Conservation (phyloP, 179 eudicot species). For the Sideroxylon spinosum region DNA sequence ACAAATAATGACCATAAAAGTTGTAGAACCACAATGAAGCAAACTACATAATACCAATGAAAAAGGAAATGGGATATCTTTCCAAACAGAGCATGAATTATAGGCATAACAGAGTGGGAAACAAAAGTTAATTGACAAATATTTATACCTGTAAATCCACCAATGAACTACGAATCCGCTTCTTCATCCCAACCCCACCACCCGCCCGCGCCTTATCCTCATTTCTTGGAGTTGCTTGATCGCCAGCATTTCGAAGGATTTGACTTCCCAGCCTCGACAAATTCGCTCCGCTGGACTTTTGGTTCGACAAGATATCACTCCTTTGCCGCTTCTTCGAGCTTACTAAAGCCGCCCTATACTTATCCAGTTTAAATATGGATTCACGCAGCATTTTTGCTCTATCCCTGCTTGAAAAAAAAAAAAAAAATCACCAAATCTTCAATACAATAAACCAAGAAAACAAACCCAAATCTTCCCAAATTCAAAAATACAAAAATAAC, state of each 20-base stretch:
- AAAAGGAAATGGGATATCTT: not conserved
- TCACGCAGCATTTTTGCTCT: slow-evolving; percentile 38
- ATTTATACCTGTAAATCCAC: slow-evolving; percentile 49
- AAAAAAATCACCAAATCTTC: not conserved
- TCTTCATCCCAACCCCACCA: slow-evolving; percentile 27
- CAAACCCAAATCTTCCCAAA: not conserved
- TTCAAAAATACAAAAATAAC: not conserved
- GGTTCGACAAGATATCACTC: slow-evolving; percentile 17
- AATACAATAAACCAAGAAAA: not conserved
- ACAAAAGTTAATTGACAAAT: not conserved
- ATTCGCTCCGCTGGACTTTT: slow-evolving; percentile 40
- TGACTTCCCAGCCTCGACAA: slow-evolving; percentile 40
- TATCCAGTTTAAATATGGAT: slow-evolving; percentile 34
- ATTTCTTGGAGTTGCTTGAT: slow-evolving; percentile 33
- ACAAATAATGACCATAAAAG: not conserved
- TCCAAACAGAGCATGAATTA: not conserved
- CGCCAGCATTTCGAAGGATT: slow-evolving; percentile 37
- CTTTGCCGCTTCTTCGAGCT: slow-evolving; percentile 36
- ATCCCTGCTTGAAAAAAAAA: slow-evolving; percentile 27
- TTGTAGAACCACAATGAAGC: not conserved
- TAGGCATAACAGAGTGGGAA: not conserved
- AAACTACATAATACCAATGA: not conserved
- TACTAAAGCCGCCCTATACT: slow-evolving; percentile 26
- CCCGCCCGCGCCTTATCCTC: slow-evolving; percentile 39
- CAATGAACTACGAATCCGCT: slow-evolving; percentile 49